Base-by-base conservation (phyloP, 495 filamentous ascomycete genomes). In the Penicillium waksmanii region DNA sequence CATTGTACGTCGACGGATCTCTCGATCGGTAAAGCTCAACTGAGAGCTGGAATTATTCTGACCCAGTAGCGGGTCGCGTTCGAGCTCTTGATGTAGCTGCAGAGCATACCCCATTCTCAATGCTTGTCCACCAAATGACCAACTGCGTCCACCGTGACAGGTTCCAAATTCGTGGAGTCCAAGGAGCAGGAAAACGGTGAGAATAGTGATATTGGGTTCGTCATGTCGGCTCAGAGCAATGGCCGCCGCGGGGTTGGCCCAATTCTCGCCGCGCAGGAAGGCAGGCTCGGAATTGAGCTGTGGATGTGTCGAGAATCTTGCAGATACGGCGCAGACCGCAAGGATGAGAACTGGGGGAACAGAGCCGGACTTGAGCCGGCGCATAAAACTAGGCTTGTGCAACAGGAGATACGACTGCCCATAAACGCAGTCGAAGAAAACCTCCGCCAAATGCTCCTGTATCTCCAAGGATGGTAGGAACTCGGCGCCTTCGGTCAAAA, bases 141-240 rank as follows among this genome's bases (percentile, higher is more conserved):
- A 98, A 67, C 92, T 96, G 58, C 93, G 83, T 11, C 95, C 94
- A 59, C 95, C 95, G 70, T 97, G 93, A 69, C 95, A 97, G 44
- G 95, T 97, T 31, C 95, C 95, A 64, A 98, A 97, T 66, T 96
- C 93, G 67, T 98, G 95, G 49, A 98, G 77, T 13, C 93, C 92
- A 48, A 98, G 81, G 15, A 98, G 84, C 17, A 97, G 66, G 54
- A 96, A 86, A 19, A 92, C 92, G 13, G 92, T 96, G 31, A 98
- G 76, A 27, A 95, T 96, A 3, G 93, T 97, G 53, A 98, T 96
- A 66, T 96, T 98, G 0, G 95, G 94, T 72, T 91, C 91, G 72
- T 97, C 93, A 64, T 96, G 97, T 55, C 91, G 83, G 64, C 86
- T 90, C 40, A 93, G 77, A 35, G 93, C 85, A 59, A 97, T 95